A percentile compares a stretch with the other conserved stretches of the same genome.
phyloP scores from a whole-genome alignment of 2,329 filamentous ascomycete genomes.

The Diaporthe longicolla region DNA sequence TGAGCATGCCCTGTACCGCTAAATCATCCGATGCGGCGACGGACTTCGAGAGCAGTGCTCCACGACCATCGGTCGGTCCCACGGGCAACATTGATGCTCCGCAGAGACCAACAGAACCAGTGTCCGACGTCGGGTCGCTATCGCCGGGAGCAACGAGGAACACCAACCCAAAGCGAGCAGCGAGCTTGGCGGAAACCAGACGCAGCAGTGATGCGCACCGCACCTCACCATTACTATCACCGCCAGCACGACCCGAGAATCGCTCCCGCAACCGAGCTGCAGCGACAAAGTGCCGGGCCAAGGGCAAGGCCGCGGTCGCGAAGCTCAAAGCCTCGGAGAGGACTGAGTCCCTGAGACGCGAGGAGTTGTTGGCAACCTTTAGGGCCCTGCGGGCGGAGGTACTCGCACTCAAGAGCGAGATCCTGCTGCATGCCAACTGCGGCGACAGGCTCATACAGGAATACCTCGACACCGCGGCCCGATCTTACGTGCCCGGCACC shows the following conservation, averaged over 20 bases:
- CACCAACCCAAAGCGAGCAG: too few relatives aligned
- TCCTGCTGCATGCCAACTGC: conserved; percentile 50
- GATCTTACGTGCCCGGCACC: background rate
- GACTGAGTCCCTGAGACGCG: conserved; percentile 40
- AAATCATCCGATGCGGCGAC: too few relatives aligned
- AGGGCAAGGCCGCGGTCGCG: conserved; percentile 47
- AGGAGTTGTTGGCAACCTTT: conserved; percentile 44
- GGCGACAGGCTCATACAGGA: conserved; percentile 47
- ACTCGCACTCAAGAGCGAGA: conserved; percentile 48
- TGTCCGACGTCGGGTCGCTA: too few relatives aligned
- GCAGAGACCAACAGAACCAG: too few relatives aligned
- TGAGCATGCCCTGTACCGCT: too few relatives aligned
- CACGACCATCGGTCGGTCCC: too few relatives aligned
- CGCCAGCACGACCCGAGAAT: conserved; percentile 1
- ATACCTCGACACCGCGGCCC: conserved; percentile 47
- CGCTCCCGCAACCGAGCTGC: conserved; percentile 49
- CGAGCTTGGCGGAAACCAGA: too few relatives aligned
- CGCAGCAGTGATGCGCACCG: too few relatives aligned
- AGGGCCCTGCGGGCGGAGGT: conserved; percentile 48
- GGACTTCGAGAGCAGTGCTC: too few relatives aligned
- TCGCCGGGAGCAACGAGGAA: too few relatives aligned
- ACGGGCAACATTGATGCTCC: too few relatives aligned
- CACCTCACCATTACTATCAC: background rate
- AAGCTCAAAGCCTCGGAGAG: conserved; percentile 47
- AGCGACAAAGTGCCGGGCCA: conserved; percentile 50